Evolutionary conservation across 2,329 filamentous ascomycete species (phyloP).

Genomic region (Lasiodiplodia citricola): DNA sequence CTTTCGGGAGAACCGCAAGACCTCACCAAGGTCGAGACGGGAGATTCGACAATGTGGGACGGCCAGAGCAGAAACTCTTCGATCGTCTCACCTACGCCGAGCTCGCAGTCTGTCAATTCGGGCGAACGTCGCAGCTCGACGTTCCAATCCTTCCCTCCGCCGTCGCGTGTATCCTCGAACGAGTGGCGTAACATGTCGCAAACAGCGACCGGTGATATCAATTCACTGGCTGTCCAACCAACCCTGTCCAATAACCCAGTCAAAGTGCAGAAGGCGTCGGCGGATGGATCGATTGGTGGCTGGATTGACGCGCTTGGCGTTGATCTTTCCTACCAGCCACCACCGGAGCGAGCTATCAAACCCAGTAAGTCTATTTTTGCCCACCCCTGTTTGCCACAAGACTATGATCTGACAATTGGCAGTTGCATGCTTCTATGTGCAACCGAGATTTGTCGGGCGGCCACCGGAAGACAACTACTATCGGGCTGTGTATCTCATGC

Average conservation of each 20-base stretch:
- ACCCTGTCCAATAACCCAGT: constrained; percentile 55
- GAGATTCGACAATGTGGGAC: constrained; percentile 54
- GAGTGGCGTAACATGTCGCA: constrained; percentile 66
- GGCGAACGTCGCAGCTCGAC: constrained; percentile 47
- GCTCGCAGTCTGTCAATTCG: constrained; percentile 51
- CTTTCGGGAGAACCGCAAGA: constrained; percentile 71
- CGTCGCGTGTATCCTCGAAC: constrained; percentile 52
- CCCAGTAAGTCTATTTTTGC: constrained; percentile 55
- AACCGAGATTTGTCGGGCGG: constrained; percentile 58
- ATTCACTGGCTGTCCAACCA: constrained; percentile 50
- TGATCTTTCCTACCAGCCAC: constrained; percentile 83
- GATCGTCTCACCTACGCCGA: constrained; percentile 57
- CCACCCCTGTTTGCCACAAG: constrained; percentile 23
- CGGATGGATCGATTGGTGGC: constrained; percentile 71
- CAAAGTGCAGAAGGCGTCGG: constrained; percentile 60
- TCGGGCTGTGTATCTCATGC: constrained; percentile 82
- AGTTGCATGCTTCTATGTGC: constrained; percentile 88
- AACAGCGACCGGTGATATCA: constrained; percentile 57
- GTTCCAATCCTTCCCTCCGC: constrained; percentile 51
- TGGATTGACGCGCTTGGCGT: constrained; percentile 93
- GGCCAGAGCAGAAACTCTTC: constrained; percentile 55
- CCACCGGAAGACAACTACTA: constrained; percentile 67
- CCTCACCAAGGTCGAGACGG: constrained; percentile 58
- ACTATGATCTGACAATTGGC: constrained; percentile 46
- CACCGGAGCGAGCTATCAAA: constrained; percentile 72